Evolutionary conservation across 164 flowering plant genomes (phyloP).

Genomic region (Aristolochia californica): DNA sequence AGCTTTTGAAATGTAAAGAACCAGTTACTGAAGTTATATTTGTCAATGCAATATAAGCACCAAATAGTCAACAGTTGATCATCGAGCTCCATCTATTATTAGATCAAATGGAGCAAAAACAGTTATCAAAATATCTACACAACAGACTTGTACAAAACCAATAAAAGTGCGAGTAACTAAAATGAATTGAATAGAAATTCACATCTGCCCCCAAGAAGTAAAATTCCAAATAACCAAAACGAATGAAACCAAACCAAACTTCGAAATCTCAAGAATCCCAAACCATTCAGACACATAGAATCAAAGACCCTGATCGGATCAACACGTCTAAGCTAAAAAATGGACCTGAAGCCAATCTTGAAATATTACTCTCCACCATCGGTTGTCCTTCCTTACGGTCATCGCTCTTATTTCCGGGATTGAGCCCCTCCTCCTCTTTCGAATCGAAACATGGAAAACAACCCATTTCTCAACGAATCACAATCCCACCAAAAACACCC

Average conservation of each 20-base stretch:
- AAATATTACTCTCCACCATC: constrained; percentile 15
- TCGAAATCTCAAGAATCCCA: neutral
- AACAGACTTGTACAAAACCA: neutral
- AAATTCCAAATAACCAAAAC: neutral
- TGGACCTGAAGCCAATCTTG: constrained; percentile 25
- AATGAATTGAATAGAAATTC: neutral
- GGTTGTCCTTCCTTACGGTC: constrained; percentile 11
- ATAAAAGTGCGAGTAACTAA: neutral
- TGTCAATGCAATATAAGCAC: too few relatives aligned
- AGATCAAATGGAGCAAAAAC: neutral
- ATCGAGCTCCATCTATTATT: neutral
- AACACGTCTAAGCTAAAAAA: constrained; percentile 3
- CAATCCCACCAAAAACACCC: constrained; percentile 1
- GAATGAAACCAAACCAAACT: neutral
- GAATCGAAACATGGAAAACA: constrained; percentile 33
- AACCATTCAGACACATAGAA: neutral
- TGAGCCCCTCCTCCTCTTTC: constrained; percentile 22
- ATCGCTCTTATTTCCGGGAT: constrained; percentile 14
- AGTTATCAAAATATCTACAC: neutral
- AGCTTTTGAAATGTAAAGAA: too few relatives aligned
- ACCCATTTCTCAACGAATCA: constrained; percentile 21
- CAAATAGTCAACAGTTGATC: too few relatives aligned
- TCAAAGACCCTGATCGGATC: constrained; percentile 9
- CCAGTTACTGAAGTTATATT: too few relatives aligned
- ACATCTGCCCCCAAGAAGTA: neutral